Evolutionary conservation across 169 alveolate genomes (phyloP).

Genomic region (Toxoplasma gondii): DNA sequence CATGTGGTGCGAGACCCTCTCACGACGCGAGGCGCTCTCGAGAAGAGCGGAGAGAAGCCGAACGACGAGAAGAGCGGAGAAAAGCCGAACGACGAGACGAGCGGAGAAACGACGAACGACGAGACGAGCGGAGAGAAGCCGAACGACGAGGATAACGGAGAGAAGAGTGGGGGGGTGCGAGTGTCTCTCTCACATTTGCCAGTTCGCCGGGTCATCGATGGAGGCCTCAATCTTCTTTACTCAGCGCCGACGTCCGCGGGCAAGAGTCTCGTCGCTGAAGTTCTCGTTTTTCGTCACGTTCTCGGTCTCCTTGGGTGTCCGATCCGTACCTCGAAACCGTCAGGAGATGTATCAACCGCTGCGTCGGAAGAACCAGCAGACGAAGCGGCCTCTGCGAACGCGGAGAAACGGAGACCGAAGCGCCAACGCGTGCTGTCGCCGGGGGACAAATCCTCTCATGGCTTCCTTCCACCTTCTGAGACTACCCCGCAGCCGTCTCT

Average conservation of each 20-base stretch:
- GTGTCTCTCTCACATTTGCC: too few relatives aligned
- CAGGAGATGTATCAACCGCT: not conserved
- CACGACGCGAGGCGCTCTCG: too few relatives aligned
- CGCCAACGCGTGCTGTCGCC: too few relatives aligned
- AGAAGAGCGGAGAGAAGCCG: too few relatives aligned
- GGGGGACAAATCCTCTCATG: too few relatives aligned
- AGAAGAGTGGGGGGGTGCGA: too few relatives aligned
- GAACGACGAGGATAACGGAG: too few relatives aligned
- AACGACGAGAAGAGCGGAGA: too few relatives aligned
- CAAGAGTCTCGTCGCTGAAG: constrained; percentile 80
- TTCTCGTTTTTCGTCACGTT: constrained; percentile 70
- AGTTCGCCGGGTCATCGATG: constrained; percentile 61
- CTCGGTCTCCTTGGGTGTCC: constrained; percentile 42
- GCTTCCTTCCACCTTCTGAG: not conserved
- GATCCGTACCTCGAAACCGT: constrained; percentile 36
- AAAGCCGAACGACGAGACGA: too few relatives aligned
- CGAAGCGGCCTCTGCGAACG: not conserved
- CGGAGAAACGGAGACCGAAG: not conserved
- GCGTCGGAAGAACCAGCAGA: not conserved
- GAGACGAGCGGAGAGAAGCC: too few relatives aligned
- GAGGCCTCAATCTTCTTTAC: constrained; percentile 73
- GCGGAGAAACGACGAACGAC: too few relatives aligned
- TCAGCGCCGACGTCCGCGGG: constrained; percentile 88
- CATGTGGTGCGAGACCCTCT: too few relatives aligned
- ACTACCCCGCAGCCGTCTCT: not conserved